phyloP scores from a whole-genome alignment of 345 rosid species.

The Hypericum androsaemum region DNA sequence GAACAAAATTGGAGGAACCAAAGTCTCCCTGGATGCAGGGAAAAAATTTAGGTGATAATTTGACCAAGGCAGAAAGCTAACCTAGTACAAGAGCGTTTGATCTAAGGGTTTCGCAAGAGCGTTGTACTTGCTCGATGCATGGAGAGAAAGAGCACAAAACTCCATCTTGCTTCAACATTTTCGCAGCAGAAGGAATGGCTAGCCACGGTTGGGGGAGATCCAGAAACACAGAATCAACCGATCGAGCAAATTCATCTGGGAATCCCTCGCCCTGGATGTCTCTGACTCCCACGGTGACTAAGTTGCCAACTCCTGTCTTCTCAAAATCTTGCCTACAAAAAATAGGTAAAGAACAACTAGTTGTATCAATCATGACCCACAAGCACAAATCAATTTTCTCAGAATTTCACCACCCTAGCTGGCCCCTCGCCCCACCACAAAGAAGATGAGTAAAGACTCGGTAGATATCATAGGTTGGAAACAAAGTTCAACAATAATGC shows the following conservation, averaged over 20 bases:
- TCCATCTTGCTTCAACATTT: slow-evolving; percentile 81
- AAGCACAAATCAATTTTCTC: no score
- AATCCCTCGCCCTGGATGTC: slow-evolving; percentile 91
- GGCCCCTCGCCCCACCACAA: no score
- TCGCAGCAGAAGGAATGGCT: slow-evolving; percentile 62
- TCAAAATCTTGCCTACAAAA: slow-evolving; percentile 69
- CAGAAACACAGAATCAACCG: slow-evolving; percentile 66
- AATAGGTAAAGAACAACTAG: neutral
- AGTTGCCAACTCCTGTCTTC: slow-evolving; percentile 54
- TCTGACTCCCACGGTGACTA: slow-evolving; percentile 77
- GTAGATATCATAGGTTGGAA: no score
- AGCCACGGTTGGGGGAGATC: slow-evolving; percentile 91
- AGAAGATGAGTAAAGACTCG: no score
- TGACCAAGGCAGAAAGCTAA: no score
- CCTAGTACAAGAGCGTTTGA: slow-evolving; percentile 26
- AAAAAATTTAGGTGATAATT: no score
- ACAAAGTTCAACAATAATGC: no score
- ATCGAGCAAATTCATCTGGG: slow-evolving; percentile 52
- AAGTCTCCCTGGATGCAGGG: no score
- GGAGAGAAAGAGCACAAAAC: slow-evolving; percentile 87
- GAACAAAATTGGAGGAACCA: no score
- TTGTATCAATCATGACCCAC: no score
- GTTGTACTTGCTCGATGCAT: slow-evolving; percentile 93
- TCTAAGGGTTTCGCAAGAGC: slow-evolving; percentile 65
- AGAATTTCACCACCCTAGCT: no score